Base-by-base conservation (phyloP, 805 yeast species). In the Pichia deserticola region DNA sequence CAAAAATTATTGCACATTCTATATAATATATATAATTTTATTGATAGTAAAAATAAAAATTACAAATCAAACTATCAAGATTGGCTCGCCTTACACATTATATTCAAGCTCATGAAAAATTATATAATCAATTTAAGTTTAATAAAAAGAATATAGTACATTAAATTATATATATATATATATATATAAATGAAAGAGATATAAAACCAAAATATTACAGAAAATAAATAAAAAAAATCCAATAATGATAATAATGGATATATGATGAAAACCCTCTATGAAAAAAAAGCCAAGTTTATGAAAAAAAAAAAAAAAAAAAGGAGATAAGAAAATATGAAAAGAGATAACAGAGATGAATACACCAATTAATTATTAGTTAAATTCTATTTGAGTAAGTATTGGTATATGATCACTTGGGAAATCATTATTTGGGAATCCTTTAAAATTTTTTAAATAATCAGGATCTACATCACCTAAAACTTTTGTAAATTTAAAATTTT, bases 361-460 rank as follows among this genome's bases (percentile, higher is more conserved):
- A 20, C 20, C 3, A 20, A 20, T 20, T 20, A 2, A 34, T 25
- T n/a, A 32, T 28, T 36, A 25, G 8, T 48, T 46, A 28, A 60
- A 40, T 40, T 60, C 62, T 42, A 63, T 54, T 38, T 60, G 58
- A 9, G 64, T 59, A 27, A 63, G 15, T 7, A 64, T 63, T 3
- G 68, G 67, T 7, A 63, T 52, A 47, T 64, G 68, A 49, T 79
- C 83, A 47, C 82, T 81, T 5, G 87, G 86, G 54, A 77, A 81
- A 20, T 74, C 74, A 40, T 61, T 65, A 53, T 81, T 81, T 0
- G 86, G 87, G 45, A 80, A 69, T 0, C 84, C 69, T 9, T 51
- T 51, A 10, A 67, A 68, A 0, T 58, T 51, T 7, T 58, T 47
- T 13, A 67, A 48, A 51, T 74, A 72, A 0, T 55, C 47, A 0